Evolutionary conservation across 2,329 filamentous ascomycete genomes (phyloP), one percentile per base, ranked within the genome.

Genomic region (Verruconis gallopava): DNA sequence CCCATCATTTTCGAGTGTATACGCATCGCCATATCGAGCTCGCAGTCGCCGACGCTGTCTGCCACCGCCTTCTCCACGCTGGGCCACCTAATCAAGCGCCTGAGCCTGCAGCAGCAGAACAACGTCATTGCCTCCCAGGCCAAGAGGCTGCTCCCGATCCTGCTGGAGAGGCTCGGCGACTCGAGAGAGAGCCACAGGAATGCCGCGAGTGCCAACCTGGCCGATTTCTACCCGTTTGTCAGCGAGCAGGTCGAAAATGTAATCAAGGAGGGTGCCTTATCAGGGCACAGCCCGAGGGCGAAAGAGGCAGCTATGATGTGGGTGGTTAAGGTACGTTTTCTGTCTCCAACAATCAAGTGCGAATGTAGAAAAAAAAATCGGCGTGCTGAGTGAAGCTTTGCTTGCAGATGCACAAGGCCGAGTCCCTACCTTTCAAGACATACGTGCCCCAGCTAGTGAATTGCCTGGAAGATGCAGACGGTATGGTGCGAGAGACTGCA

Each of bases 391-490:
- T n/a, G n/a, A n/a, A n/a, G n/a, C n/a, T n/a, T n/a, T n/a, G n/a
- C n/a, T n/a, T n/a, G 28, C 55, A 85, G 73, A 93, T 89, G 79
- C 82, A 91, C 58, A 74, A 79, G 55, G 80, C 85, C 42, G 75
- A 86, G 45, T 77, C 76, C 30, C 67, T 95, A 49, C 78, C 79
- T 28, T 95, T 95, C 63, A 81, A 85, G 47, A 68, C 67, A 53
- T 94, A 93, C 57, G 86, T 93, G 2, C 81, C 84, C 2, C 72
- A 73, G 9, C 70, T 95, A 32, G 89, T 95, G 65, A 80, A 85
- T 42, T 73, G 91, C 50, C 72, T 95, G 33, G 89, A 95, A 62
- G 88, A 95, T 59, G 82, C 86, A 6, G 89, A 94, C 58, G 81
- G 82, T 38, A 79, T 77, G 61, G 86, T 95, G 49, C 77, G 89